phyloP scores from a whole-genome alignment of 495 filamentous ascomycete genomes.

The Daldinia caldariorum region DNA sequence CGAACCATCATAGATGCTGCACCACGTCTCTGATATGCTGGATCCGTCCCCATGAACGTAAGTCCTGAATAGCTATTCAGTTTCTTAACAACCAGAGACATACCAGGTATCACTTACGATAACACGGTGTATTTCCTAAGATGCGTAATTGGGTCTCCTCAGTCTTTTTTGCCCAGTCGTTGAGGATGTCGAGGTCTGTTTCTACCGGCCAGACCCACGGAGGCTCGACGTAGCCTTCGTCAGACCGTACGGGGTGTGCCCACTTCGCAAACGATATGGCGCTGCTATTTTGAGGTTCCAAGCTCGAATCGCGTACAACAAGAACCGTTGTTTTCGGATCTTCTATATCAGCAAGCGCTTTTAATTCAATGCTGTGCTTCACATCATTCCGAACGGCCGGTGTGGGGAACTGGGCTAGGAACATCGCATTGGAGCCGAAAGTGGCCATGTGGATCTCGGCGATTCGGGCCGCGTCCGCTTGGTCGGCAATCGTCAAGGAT shows the following conservation, averaged over 20 bases:
- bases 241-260: constrained; percentile 43
- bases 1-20: constrained; percentile 46
- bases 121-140: constrained; percentile 45
- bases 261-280: constrained; percentile 56
- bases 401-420: constrained; percentile 54
- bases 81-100: too few relatives aligned
- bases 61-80: constrained; percentile 35
- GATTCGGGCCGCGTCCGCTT: constrained; percentile 51
- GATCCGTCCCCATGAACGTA: constrained; percentile 50
- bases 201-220: constrained; percentile 50
- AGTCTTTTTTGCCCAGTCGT: constrained; percentile 43
- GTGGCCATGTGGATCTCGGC: constrained; percentile 54
- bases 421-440: constrained; percentile 53
- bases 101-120: constrained; percentile 40
- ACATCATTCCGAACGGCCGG: constrained; percentile 44
- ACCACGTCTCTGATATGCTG: constrained; percentile 42
- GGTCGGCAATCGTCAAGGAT: constrained; percentile 23
- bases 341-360: constrained; percentile 48
- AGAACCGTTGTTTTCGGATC: constrained; percentile 41
- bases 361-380: constrained; percentile 38
- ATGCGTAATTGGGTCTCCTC: constrained; percentile 41
- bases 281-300: background rate
- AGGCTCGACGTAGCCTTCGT: constrained; percentile 29
- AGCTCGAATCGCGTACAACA: constrained; percentile 37
- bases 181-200: constrained; percentile 41